Base-by-base conservation (phyloP, 306 rosid genomes). In the Trifolium pratense region DNA sequence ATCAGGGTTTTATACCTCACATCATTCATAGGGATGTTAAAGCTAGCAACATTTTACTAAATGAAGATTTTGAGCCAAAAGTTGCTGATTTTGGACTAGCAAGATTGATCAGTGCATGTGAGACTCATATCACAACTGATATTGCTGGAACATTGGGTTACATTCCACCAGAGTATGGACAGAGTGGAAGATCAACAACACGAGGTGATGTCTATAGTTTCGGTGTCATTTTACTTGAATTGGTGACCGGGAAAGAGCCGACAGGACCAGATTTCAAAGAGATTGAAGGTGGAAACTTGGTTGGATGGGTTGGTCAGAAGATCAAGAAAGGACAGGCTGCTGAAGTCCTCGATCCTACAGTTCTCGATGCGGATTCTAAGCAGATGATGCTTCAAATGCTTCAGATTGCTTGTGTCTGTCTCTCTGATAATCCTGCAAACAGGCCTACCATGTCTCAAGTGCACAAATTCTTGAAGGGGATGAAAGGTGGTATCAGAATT, bases 91-190 rank as follows among this genome's bases (percentile, higher is more conserved):
- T 95, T 36, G 99, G 99, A 70, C 84, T 95, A 29, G 99, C 99
- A 3, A 91, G 99, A 51, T 72, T 95, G 51, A 91, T 95, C 36
- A 95, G 97, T 66, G 96, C 97, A n/a, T 95, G 97, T 26, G 99
- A 95, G 86, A 90, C 97, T 45, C 99, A 95, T 68, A 80, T 95
- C 66, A 43, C 89, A 3, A 95, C 99, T 7, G 99, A 95, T 57
- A 85, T 95, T 68, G 99, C 99, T 0, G 99, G 99, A 78, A 95
- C 99, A 70, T 91, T 95, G 21, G 99, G 99, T 32, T 95, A 95
- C 86, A 95, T 95, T 46, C 99, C 99, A 16, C 99, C 99, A 0
- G 99, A 95, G 90, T 95, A 95, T 56, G 99, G 99, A 11, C 99
- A 95, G 80, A 91, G 99, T 59, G 97, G 91, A 73, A 85, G 96